A percentile compares a stretch with the other conserved stretches of the same genome.
These are phyloP conservation scores for Helenozyma rhizophorensis DNA, from an alignment of 805 yeast species.

Conservation along the genomic window DNA sequence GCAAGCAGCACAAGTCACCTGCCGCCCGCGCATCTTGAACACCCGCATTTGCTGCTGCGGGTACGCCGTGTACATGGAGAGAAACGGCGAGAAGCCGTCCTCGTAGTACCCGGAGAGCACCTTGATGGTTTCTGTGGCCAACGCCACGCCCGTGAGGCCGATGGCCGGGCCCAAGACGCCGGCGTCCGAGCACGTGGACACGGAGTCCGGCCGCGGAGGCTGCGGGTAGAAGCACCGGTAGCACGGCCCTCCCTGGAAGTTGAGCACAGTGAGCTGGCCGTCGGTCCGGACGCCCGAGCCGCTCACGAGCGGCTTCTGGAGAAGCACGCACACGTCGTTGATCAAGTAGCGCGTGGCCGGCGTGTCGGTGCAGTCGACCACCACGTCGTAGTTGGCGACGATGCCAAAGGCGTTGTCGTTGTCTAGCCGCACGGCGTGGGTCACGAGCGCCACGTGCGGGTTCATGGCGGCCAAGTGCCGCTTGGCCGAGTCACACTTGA, in stretches of 20 bases:
- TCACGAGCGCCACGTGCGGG: conserved; percentile 56
- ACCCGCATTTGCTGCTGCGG: conserved; percentile 62
- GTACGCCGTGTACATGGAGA: conserved; percentile 64
- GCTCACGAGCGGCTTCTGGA: conserved; percentile 71
- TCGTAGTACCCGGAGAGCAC: conserved; percentile 54
- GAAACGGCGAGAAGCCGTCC: conserved; percentile 60
- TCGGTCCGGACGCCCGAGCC: conserved; percentile 91
- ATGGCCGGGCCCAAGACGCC: conserved; percentile 97
- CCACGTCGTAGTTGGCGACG: conserved; percentile 61
- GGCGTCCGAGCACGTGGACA: conserved; percentile 85
- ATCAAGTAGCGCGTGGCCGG: conserved; percentile 84
- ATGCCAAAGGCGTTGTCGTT: conserved; percentile 60
- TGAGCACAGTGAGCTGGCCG: conserved; percentile 80
- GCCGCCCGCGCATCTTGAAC: conserved; percentile 75
- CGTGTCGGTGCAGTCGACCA: conserved; percentile 92
- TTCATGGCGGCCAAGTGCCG: conserved; percentile 51
- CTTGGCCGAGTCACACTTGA: conserved; percentile 79
- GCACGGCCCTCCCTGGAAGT: conserved; percentile 78
- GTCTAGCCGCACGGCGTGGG: conserved; percentile 50
- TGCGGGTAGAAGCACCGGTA: conserved; percentile 89
- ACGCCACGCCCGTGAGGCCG: conserved; percentile 82
- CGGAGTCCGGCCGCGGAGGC: conserved; percentile 83
- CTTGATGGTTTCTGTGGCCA: conserved; percentile 86
- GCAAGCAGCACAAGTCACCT: conserved; percentile 60
- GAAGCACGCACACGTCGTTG: conserved; percentile 74